phyloP scores from a whole-genome alignment of 2,329 filamentous ascomycete species.

The Orbilia oligospora region DNA sequence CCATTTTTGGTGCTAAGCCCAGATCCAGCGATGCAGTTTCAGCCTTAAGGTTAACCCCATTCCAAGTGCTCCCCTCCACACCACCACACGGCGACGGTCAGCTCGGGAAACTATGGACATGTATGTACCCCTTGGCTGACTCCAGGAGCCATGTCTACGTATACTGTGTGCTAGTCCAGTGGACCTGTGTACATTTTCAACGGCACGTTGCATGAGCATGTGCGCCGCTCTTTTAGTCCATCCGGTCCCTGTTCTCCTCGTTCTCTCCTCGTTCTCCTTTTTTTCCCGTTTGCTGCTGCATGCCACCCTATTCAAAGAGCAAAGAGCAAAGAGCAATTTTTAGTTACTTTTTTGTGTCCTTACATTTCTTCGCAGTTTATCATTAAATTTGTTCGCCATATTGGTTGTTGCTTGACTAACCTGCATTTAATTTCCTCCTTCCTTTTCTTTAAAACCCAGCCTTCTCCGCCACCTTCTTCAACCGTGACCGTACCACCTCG shows the following conservation, averaged over 20 bases:
- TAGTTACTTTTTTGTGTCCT: slow-evolving; percentile 36
- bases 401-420: background rate
- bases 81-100: background rate
- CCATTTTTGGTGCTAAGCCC: slow-evolving; percentile 26
- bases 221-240: slow-evolving; percentile 23
- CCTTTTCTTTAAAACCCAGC: slow-evolving; percentile 37
- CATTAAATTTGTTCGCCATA: no score
- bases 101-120: background rate
- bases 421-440: slow-evolving; percentile 2
- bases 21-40: slow-evolving; percentile 46
- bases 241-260: slow-evolving; percentile 16
- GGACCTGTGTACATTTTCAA: background rate
- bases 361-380: no score
- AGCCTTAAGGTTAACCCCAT: slow-evolving; percentile 54
- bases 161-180: background rate
- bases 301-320: slow-evolving; percentile 10
- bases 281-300: background rate
- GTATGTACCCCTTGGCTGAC: slow-evolving; percentile 17
- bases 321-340: slow-evolving; percentile 24
- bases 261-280: slow-evolving; percentile 29
- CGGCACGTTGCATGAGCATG: slow-evolving; percentile 52
- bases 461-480: slow-evolving; percentile 58
- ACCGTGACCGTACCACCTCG: slow-evolving; percentile 63
- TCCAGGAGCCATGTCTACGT: slow-evolving; percentile 10
- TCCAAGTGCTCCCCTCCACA: background rate